phyloP scores from a whole-genome alignment of 345 rosid genomes.

The Rhodamnia rubescens region DNA sequence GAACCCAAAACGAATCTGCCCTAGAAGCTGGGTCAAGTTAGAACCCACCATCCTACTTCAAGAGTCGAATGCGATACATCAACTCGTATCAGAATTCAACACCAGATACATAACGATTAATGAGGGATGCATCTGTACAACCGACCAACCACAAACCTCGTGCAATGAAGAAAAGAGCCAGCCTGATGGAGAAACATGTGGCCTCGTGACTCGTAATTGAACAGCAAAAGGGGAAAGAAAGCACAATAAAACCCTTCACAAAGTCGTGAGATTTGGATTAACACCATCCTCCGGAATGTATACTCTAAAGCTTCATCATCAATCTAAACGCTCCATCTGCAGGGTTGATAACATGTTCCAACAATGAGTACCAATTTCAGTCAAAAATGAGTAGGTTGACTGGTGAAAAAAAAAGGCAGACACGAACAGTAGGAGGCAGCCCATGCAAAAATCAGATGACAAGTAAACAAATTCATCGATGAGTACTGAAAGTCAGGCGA shows the following conservation, averaged over 20 bases:
- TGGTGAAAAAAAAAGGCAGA: background rate
- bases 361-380: too few relatives aligned
- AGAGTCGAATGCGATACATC: background rate
- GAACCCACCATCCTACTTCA: background rate
- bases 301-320: slow-evolving; percentile 10
- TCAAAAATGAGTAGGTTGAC: too few relatives aligned
- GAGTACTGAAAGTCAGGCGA: background rate
- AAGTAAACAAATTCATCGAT: background rate
- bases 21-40: background rate
- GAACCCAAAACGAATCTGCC: rapidly evolving
- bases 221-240: background rate
- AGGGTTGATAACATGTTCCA: background rate
- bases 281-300: background rate
- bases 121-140: background rate
- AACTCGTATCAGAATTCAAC: background rate
- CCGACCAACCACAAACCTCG: background rate
- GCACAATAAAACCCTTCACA: background rate
- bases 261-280: background rate
- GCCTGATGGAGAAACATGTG: background rate
- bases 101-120: background rate
- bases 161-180: background rate
- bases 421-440: background rate
- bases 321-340: slow-evolving; percentile 91
- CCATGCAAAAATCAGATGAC: background rate
- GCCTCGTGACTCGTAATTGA: background rate